Evolutionary conservation across 352 stramenopile species (phyloP), one percentile per base, ranked within the genome.

Genomic region (Saprolegnia parasitica): DNA sequence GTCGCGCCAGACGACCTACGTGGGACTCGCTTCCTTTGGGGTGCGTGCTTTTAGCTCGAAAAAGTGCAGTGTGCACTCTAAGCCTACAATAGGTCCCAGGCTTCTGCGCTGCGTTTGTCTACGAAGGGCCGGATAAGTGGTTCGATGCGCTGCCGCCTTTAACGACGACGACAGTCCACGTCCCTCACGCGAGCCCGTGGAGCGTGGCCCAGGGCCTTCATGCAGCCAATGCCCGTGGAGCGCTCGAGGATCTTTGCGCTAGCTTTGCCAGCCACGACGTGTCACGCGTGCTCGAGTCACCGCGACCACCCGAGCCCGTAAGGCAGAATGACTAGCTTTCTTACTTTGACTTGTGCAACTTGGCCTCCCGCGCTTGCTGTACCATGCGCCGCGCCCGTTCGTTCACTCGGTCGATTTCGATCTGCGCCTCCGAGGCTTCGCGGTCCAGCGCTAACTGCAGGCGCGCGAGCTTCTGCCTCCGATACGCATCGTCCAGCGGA

Each of bases 391-490:
- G 13, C 8, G 63, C 47, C n/a, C 63, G 49, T 6, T 61, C 16
- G 32, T 70, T 70, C 29, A 70, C 52, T 11, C n/a, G 42, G n/a
- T 70, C 63, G 54, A 70, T 20, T 46, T 70, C 63, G 45, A 16
- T 72, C 24, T 74, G 65, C 24, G 90, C 49, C 0, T 91, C 85
- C 45, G 86, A 72, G 1, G 67, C 70, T 8, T 74, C 82, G n/a
- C 61, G 71, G 0, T 78, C 74, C 3, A 90, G 74, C 11, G 75
- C 77, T 18, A 56, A 65, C 0, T 74, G 73, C 21, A 93, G 72
- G 23, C 83, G 71, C 15, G 68, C 68, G 57, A 89, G 79, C 42
- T 79, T 84, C 42, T 78, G 61, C 11, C 42, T 57, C 16, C 77
- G 81, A 63, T 88, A 87, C 5, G 47, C 66, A 21, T 79, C 67